Evolutionary conservation across 2,329 filamentous ascomycete genomes (phyloP), one percentile per base, ranked within the genome.

Genomic region (Sordariomycetes sp.): DNA sequence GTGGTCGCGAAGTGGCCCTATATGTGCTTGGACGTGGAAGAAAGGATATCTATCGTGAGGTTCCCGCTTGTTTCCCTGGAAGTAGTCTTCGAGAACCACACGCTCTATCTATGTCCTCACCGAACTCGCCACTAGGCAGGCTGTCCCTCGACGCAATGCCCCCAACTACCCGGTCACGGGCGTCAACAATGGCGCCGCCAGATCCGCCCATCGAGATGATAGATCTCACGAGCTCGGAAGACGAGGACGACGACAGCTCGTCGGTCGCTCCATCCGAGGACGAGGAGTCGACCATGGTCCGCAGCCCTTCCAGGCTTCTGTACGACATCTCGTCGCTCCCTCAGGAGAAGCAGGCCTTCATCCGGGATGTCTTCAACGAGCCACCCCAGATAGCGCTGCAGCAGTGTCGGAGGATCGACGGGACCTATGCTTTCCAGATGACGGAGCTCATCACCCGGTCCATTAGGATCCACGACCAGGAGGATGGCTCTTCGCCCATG

Each of bases 361-460:
- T 72, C 8, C 56, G 63, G 12, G 61, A 65, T 31, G 54, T 64
- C 17, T 67, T 72, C 40, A 54, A 53, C 21, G 61, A 69, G 9
- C 62, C 68, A 0, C 66, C 70, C 3, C 58, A 59, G 38, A 63
- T 76, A 38, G 55, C 61, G 1, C 50, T 75, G 6, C 63, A 72
- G 42, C 61, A 61, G 35, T 75, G 70, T 38, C 61, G 64, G 16
- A 56, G 62, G 26, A 58, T 64, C 28, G 58, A 63, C 17, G 46
- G 66, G 39, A 65, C 68, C 15, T 73, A 70, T 37, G 66, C 70
- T 31, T 75, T 75, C 39, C 63, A 73, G 44, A 63, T 76, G 55
- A 68, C 67, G 4, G 72, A 75, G 47, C 52, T 66, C 3, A 66
- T 69, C 18, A 68, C 68, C 11, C 63, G 66, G 9, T 68, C 66